Percentiles rank a stretch among this genome's conserved stretches.
These are phyloP conservation scores for Chenopodium berlandieri DNA, from an alignment of 148 eudicot genomes.

Conservation along the genomic window DNA sequence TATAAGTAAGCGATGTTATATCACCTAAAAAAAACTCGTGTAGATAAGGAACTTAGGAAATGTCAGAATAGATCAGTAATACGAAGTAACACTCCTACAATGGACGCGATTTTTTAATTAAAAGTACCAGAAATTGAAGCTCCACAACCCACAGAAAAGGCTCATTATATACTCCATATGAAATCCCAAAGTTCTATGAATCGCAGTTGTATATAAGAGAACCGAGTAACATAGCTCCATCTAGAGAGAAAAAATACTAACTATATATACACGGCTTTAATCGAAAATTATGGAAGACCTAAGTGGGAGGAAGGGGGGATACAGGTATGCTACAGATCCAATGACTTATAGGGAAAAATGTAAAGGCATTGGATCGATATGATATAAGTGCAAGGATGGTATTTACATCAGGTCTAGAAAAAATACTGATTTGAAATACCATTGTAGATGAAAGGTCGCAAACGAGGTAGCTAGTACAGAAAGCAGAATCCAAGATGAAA, in stretches of 20 bases:
- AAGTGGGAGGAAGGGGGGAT: background rate
- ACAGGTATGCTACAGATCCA: conserved; percentile 18
- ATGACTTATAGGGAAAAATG: conserved; percentile 30
- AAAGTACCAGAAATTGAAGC: background rate
- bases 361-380: conserved; percentile 24
- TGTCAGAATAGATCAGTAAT: too few relatives aligned
- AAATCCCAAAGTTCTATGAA: background rate
- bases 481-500: conserved; percentile 25
- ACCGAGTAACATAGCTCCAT: background rate
- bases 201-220: background rate
- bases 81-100: too few relatives aligned
- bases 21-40: too few relatives aligned
- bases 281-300: conserved; percentile 14
- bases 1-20: too few relatives aligned
- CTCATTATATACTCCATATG: conserved; percentile 1
- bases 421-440: conserved; percentile 9
- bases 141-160: background rate
- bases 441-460: conserved; percentile 30
- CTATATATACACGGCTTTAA: conserved; percentile 20
- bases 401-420: conserved; percentile 33
- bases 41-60: too few relatives aligned
- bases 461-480: conserved; percentile 28
- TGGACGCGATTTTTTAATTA: too few relatives aligned
- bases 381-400: conserved; percentile 17
- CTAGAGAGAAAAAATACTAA: background rate